Conservation (phyloP, 257 asterid species). For the Primulina tabacum region DNA sequence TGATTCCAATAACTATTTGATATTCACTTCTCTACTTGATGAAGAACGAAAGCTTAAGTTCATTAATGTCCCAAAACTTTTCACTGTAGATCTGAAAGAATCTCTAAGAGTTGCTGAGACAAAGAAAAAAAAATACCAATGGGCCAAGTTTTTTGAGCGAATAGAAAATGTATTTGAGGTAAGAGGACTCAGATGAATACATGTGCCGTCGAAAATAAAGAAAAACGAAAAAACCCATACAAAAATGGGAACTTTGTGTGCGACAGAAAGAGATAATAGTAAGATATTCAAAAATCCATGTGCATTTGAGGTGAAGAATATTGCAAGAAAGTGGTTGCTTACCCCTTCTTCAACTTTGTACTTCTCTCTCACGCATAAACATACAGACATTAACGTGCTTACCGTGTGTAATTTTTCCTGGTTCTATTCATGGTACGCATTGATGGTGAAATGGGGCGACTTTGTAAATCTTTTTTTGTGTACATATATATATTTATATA, state of each 20-base stretch:
- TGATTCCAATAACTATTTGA: neutral
- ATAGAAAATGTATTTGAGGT: neutral
- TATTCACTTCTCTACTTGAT: neutral
- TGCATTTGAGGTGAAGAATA: neutral
- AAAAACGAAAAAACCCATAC: neutral
- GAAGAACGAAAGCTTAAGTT: neutral
- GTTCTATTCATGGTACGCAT: neutral
- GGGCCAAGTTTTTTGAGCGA: neutral
- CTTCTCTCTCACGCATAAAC: neutral
- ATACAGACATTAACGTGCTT: neutral
- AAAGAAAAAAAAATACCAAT: neutral
- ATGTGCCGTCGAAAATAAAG: neutral
- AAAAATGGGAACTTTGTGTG: neutral
- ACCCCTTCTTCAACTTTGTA: neutral
- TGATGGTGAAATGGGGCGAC: neutral
- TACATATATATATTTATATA: too few relatives aligned
- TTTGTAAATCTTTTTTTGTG: too few relatives aligned
- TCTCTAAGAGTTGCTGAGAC: neutral
- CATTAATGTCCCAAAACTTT: neutral
- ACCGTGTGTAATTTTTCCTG: neutral
- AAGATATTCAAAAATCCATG: neutral
- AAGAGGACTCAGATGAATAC: neutral
- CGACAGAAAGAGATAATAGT: neutral
- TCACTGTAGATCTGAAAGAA: conserved; percentile 1
- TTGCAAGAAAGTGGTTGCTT: neutral